phyloP scores from a whole-genome alignment of 441 rosid species.

The Dalechampia spathulata region DNA sequence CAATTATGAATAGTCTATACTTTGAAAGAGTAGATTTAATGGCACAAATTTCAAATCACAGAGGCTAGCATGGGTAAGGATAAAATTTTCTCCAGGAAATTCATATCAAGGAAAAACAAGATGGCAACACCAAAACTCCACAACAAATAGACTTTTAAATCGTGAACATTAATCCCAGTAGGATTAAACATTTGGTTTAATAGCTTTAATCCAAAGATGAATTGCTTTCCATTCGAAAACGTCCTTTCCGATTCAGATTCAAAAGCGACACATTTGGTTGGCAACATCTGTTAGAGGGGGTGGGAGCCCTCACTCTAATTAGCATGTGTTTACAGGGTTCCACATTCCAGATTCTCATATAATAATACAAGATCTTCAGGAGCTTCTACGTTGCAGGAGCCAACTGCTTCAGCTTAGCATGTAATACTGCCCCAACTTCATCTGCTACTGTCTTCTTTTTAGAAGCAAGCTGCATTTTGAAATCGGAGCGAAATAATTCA shows the following conservation, averaged over 20 bases:
- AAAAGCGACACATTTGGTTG: neutral
- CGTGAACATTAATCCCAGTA: neutral
- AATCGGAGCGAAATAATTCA: neutral
- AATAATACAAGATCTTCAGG: slow-evolving; percentile 10
- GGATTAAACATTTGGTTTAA: neutral
- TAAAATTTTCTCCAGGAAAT: too few relatives aligned
- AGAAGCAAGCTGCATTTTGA: slow-evolving; percentile 57
- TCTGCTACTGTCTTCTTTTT: slow-evolving; percentile 82
- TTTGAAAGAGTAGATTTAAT: too few relatives aligned
- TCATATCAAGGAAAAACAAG: too few relatives aligned
- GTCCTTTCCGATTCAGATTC: neutral
- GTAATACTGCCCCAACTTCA: slow-evolving; percentile 72
- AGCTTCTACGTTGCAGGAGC: slow-evolving; percentile 37
- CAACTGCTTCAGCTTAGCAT: slow-evolving; percentile 62
- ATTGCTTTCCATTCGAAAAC: neutral
- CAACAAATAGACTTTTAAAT: too few relatives aligned
- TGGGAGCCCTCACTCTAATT: neutral
- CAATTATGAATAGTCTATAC: too few relatives aligned
- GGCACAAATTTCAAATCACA: too few relatives aligned
- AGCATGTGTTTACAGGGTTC: neutral
- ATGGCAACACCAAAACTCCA: too few relatives aligned
- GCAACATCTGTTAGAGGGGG: too few relatives aligned
- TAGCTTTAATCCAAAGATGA: neutral
- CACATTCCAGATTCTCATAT: slow-evolving; percentile 4
- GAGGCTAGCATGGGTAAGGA: too few relatives aligned